A percentile compares a stretch with the other conserved stretches of the same genome.
phyloP scores from a whole-genome alignment of 78 protist genomes.

The Protostelium mycophagum region DNA sequence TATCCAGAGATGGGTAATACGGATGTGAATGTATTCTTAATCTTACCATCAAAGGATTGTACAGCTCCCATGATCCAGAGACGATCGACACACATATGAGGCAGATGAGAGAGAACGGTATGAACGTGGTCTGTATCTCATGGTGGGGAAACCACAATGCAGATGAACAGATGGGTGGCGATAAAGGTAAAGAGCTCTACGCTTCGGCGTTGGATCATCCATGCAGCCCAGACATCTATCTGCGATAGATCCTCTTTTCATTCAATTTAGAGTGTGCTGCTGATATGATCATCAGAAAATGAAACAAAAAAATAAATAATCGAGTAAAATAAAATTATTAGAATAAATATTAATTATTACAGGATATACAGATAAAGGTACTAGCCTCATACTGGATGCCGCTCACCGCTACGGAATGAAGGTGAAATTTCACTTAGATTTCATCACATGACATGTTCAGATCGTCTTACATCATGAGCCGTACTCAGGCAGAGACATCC shows the following conservation, averaged over 20 bases:
- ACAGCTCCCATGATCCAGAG: constrained; percentile 5
- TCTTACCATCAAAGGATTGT: constrained; percentile 2
- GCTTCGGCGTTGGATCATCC: too few relatives aligned
- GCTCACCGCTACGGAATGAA: constrained; percentile 9
- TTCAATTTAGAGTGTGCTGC: too few relatives aligned
- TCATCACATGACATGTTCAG: not conserved
- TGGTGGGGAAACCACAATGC: constrained; percentile 22
- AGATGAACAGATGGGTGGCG: constrained; percentile 1
- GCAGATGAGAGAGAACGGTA: constrained; percentile 6
- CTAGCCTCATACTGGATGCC: not conserved
- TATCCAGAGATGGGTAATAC: constrained; percentile 45
- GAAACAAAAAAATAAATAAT: too few relatives aligned
- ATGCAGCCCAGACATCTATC: too few relatives aligned
- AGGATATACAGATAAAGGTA: not conserved
- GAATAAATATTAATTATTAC: too few relatives aligned
- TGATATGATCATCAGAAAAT: not conserved
- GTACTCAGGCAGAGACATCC: constrained; percentile 27
- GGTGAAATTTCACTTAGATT: constrained; percentile 34
- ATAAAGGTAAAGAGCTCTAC: not conserved
- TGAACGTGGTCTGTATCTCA: constrained; percentile 23
- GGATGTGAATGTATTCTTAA: too few relatives aligned
- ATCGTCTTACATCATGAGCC: constrained; percentile 25
- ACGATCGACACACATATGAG: constrained; percentile 5
- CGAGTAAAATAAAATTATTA: too few relatives aligned
- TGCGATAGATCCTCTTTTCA: too few relatives aligned